Percentiles rank a stretch among this genome's conserved stretches.
phyloP scores from a whole-genome alignment of 768 basidiomycete species.

The Leccinellum albellum region DNA sequence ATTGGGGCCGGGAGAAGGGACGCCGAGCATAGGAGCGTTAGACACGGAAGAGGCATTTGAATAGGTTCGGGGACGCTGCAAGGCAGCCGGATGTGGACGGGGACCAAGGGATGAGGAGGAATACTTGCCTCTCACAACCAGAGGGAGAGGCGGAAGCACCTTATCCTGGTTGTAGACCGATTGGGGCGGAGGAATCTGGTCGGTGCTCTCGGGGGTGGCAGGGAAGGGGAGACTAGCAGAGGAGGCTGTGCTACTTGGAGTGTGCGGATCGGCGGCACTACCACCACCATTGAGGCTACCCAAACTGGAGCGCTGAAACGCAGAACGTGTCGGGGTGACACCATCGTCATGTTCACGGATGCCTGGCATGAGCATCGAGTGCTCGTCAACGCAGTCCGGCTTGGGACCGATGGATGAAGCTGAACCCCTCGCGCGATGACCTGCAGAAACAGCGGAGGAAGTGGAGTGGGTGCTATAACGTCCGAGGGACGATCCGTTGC shows the following conservation, averaged over 20 bases:
- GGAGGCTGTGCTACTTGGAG: conserved; percentile 31
- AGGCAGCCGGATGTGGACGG: conserved; percentile 1
- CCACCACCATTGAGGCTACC: conserved; percentile 21
- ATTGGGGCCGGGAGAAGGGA: conserved; percentile 5
- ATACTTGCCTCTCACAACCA: conserved; percentile 13
- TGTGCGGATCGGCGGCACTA: conserved; percentile 20
- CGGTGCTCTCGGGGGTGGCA: conserved; percentile 24
- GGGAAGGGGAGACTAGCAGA: conserved; percentile 31
- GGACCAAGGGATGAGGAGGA: conserved; percentile 16
- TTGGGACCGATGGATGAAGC: conserved; percentile 6
- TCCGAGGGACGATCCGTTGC: conserved; percentile 21
- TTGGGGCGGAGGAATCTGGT: conserved; percentile 11
- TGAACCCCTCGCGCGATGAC: conserved; percentile 15
- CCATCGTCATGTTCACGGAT: conserved; percentile 31
- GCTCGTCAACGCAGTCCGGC: neutral
- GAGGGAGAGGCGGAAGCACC: conserved; percentile 31
- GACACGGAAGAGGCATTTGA: conserved; percentile 29
- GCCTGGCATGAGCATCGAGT: conserved; percentile 22
- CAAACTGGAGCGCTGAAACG: conserved; percentile 24
- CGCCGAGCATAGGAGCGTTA: conserved; percentile 13
- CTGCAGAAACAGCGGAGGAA: conserved; percentile 10
- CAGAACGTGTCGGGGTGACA: conserved; percentile 28
- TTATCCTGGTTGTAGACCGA: conserved; percentile 25
- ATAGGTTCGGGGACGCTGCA: conserved; percentile 34
- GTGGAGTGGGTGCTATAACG: conserved; percentile 22